Evolutionary conservation across 441 rosid species (phyloP).

Genomic region (Jatropha podagrica): DNA sequence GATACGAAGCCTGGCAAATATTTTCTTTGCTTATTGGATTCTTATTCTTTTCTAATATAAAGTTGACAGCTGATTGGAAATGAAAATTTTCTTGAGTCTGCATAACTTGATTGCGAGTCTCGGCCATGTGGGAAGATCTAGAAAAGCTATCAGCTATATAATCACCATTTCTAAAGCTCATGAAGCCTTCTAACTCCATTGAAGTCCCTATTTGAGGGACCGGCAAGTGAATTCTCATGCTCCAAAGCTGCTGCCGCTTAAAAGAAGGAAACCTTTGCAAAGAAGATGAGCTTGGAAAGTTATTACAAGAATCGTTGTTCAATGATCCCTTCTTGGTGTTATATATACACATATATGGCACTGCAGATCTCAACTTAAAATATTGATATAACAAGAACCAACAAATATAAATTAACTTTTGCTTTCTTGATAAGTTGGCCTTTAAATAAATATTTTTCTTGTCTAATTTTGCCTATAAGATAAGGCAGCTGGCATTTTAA

Average conservation of each 20-base stretch:
- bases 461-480: neutral
- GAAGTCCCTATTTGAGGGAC: neutral
- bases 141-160: neutral
- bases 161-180: neutral
- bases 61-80: conserved; percentile 7
- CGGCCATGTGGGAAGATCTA: neutral
- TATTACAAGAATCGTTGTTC: too few relatives aligned
- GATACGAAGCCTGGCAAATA: neutral
- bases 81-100: neutral
- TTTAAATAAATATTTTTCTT: neutral
- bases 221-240: too few relatives aligned
- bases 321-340: too few relatives aligned
- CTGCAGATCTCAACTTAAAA: neutral
- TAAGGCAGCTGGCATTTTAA: too few relatives aligned
- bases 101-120: neutral
- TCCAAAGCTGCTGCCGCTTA: too few relatives aligned
- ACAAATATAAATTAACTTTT: too few relatives aligned
- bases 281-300: too few relatives aligned
- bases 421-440: neutral
- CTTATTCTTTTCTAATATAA: neutral
- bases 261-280: too few relatives aligned
- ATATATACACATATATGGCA: neutral
- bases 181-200: neutral
- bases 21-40: neutral
- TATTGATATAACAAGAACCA: neutral